These are phyloP conservation scores for Juncus effusus DNA, from an alignment of 176 grass and related monocot genomes.

Conservation along the genomic window DNA sequence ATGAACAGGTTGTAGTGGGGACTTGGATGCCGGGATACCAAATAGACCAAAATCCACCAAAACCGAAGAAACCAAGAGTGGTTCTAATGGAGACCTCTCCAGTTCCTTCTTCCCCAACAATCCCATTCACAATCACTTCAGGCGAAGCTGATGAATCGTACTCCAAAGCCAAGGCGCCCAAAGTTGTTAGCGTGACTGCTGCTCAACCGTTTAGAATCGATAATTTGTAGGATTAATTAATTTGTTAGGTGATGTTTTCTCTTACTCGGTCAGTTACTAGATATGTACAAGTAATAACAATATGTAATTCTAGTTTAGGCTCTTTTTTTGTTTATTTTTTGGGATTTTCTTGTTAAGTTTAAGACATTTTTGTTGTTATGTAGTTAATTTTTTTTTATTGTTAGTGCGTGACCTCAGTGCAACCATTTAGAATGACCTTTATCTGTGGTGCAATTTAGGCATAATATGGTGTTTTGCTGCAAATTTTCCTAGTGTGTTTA, in stretches of 20 bases:
- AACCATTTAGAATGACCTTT: too few relatives aligned
- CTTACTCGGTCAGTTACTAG: too few relatives aligned
- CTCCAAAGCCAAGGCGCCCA: slow-evolving; percentile 22
- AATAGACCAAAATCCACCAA: slow-evolving; percentile 48
- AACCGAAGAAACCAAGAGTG: slow-evolving; percentile 50
- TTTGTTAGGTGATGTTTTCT: not conserved
- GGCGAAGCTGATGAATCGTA: slow-evolving; percentile 51
- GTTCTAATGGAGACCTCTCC: slow-evolving; percentile 45
- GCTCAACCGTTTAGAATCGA: slow-evolving; percentile 50
- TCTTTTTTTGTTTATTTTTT: too few relatives aligned
- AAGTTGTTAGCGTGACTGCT: slow-evolving; percentile 20
- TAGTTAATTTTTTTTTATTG: too few relatives aligned
- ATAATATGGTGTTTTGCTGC: too few relatives aligned
- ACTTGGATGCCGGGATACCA: slow-evolving; percentile 83
- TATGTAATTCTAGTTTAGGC: too few relatives aligned
- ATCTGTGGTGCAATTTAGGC: too few relatives aligned
- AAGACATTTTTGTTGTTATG: too few relatives aligned
- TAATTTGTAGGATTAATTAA: slow-evolving; percentile 45
- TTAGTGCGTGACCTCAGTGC: too few relatives aligned
- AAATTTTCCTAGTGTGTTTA: too few relatives aligned
- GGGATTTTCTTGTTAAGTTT: too few relatives aligned
- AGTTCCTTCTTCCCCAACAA: slow-evolving; percentile 8
- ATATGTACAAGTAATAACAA: too few relatives aligned
- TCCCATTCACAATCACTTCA: slow-evolving; percentile 63
- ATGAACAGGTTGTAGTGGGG: slow-evolving; percentile 77